phyloP scores from a whole-genome alignment of 257 asterid species.

The Salvia miltiorrhiza region DNA sequence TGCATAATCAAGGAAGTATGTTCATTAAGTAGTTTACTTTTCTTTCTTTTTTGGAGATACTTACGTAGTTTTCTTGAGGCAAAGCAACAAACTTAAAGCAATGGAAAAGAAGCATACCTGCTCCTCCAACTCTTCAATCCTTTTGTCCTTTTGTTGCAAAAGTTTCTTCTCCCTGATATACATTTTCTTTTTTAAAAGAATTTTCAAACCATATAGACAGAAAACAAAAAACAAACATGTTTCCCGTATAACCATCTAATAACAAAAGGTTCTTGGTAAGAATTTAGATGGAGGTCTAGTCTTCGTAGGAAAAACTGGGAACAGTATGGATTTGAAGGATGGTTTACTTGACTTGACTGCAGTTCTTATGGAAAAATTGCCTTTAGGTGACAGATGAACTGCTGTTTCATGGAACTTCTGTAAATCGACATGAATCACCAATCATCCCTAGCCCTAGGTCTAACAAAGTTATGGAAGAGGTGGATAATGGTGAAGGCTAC shows the following conservation, averaged over 20 bases:
- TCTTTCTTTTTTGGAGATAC: background rate
- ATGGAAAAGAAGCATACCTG: constrained; percentile 41
- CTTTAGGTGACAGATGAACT: background rate
- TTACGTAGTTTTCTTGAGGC: background rate
- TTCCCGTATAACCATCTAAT: background rate
- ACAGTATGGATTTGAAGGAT: background rate
- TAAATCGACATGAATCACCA: background rate
- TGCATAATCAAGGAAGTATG: background rate
- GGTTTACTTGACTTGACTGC: background rate
- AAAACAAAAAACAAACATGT: background rate
- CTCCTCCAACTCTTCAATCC: constrained; percentile 74
- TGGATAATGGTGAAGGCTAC: background rate
- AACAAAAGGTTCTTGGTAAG: background rate
- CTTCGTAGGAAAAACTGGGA: background rate
- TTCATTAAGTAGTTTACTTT: background rate
- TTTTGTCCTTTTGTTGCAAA: constrained; percentile 44
- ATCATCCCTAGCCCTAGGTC: background rate
- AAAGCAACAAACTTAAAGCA: background rate
- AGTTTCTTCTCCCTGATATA: constrained; percentile 50
- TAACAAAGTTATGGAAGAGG: background rate
- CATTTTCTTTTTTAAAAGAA: background rate
- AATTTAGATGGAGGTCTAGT: background rate
- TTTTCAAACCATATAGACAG: background rate
- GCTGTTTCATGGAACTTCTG: background rate
- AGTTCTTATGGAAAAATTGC: background rate